Conservation (phyloP, 2,329 filamentous ascomycete genomes). For the Fusarium buharicum region DNA sequence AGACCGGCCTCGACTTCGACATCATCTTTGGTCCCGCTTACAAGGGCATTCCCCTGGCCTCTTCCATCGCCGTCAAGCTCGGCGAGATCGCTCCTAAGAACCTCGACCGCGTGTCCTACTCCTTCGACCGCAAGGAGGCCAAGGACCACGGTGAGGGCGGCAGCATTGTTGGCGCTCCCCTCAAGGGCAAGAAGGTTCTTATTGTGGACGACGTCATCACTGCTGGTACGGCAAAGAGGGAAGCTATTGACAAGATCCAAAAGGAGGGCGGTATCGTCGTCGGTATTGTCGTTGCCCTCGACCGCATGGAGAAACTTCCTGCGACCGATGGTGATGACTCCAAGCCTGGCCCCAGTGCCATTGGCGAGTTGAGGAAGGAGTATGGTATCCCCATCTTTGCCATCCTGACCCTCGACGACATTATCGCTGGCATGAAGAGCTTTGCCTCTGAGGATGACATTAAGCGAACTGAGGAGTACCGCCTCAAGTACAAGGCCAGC, state of each 20-base stretch:
- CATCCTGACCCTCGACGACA: slow-evolving; percentile 85
- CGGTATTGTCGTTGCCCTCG: slow-evolving; percentile 88
- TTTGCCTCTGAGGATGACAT: slow-evolving; percentile 71
- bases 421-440: slow-evolving; percentile 74
- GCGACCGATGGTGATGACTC: slow-evolving; percentile 72
- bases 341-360: slow-evolving; percentile 78
- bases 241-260: slow-evolving; percentile 89
- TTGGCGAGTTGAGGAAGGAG: slow-evolving; percentile 85
- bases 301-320: slow-evolving; percentile 85
- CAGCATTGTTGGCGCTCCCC: slow-evolving; percentile 85
- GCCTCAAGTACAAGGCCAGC: slow-evolving; percentile 70
- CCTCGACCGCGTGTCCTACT: slow-evolving; percentile 80
- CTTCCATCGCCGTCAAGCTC: slow-evolving; percentile 79
- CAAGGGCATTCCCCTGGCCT: slow-evolving; percentile 94
- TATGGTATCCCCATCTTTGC: slow-evolving; percentile 84
- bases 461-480: slow-evolving; percentile 77
- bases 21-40: slow-evolving; percentile 94
- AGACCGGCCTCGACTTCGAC: slow-evolving; percentile 71
- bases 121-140: slow-evolving; percentile 94
- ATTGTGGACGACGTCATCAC: slow-evolving; percentile 98
- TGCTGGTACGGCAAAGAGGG: slow-evolving; percentile 91
- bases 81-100: slow-evolving; percentile 72
- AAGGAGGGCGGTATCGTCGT: slow-evolving; percentile 85
- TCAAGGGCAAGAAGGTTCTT: slow-evolving; percentile 86
- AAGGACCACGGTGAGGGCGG: slow-evolving; percentile 97